Base-by-base conservation (phyloP, 1,139 yeast genomes). In the Candida sanyaensis region DNA sequence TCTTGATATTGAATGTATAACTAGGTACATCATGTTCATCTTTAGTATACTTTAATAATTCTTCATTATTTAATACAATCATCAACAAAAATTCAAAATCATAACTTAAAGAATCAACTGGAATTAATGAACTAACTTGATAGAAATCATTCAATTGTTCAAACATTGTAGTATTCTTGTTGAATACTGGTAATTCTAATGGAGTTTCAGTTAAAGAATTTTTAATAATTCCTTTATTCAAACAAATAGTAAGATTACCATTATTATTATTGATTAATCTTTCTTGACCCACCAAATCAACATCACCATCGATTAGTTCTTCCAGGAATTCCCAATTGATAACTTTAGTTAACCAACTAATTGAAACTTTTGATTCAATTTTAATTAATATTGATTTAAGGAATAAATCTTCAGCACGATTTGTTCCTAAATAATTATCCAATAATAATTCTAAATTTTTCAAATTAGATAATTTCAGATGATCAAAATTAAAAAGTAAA, bases 321-420 rank as follows among this genome's bases (percentile, higher is more conserved):
- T 73, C 74, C 28, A 80, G 62, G 44, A 86, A 77, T 45, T 86
- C 91, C 96, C 96, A 89, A 37, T 77, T 71, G 41, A 75, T 69
- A 9, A 88, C 83, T 43, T 61, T 64, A 46, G 75, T 72, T 11
- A 85, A 71, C 96, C 96, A 88, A 7, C 79, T 72, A 46, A 50
- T 58, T 12, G 75, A 69, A 9, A 75, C 58, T 5, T 70, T 68
- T 0, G 79, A 59, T 63, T 92, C 98, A 36, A 89, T 70, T 9
- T 64, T 62, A 46, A 74, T 70, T 42, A 92, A 61, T 2, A 88
- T 64, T 2, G 71, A 64, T 50, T 87, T 80, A 30, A 92, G 61
- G 2, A 90, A 54, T 44, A 81, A 61, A 61, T 92, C 98, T 40
- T 80, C 81, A 2, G 83, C 70, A 12, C 79, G 64, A 4, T 73